Conservation (phyloP, 805 yeast genomes). For the Saturnispora gosingensis region DNA sequence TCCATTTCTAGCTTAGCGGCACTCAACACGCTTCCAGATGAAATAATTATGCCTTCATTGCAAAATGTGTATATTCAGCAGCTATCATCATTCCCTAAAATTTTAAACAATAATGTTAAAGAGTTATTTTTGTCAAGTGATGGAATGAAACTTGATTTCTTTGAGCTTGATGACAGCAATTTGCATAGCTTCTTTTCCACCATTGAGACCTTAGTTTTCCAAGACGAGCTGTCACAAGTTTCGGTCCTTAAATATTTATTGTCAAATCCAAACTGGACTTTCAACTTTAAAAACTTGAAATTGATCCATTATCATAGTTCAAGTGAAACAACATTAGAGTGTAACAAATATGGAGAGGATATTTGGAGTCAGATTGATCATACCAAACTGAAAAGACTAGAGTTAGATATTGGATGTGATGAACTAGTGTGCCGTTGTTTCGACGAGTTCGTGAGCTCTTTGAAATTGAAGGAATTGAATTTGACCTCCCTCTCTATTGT, state of each 20-base stretch:
- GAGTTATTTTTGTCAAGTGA: not conserved
- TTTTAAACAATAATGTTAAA: not conserved
- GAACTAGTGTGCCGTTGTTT: conserved; percentile 38
- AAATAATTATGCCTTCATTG: conserved; percentile 2
- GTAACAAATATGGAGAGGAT: conserved; percentile 24
- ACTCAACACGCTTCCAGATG: not conserved
- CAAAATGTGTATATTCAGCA: conserved; percentile 9
- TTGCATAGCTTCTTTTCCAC: conserved; percentile 27
- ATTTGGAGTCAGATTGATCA: conserved; percentile 27
- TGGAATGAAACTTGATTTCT: not conserved
- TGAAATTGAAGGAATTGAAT: conserved; percentile 19
- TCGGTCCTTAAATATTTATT: conserved; percentile 23
- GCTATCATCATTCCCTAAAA: conserved; percentile 2
- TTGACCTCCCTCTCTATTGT: conserved; percentile 31
- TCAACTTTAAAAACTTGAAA: conserved; percentile 28
- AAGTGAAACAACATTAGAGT: conserved; percentile 30
- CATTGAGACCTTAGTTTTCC: conserved; percentile 19
- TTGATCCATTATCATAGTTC: conserved; percentile 39
- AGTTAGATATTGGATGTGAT: conserved; percentile 47
- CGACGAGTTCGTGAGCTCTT: conserved; percentile 27
- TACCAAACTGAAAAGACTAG: conserved; percentile 31
- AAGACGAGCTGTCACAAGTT: conserved; percentile 24
- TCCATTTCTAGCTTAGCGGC: conserved; percentile 9
- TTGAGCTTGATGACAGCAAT: conserved; percentile 4
- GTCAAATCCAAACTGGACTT: conserved; percentile 9